Percentiles rank a stretch among this genome's conserved stretches.
phyloP scores from a whole-genome alignment of 257 asterid genomes.

The Solanum megistacrolobum region DNA sequence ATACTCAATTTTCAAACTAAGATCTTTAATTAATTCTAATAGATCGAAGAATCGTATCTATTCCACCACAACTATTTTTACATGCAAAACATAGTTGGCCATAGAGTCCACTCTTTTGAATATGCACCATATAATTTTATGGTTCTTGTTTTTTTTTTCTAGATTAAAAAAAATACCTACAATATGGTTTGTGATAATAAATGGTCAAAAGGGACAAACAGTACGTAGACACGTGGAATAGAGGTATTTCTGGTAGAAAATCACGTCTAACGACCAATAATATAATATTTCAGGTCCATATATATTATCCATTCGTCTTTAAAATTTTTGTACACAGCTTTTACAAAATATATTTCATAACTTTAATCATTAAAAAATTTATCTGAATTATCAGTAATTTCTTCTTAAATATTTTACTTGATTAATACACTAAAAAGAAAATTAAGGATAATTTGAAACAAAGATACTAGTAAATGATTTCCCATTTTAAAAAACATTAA shows the following conservation, averaged over 20 bases:
- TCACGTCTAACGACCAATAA: neutral
- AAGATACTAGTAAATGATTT: too few relatives aligned
- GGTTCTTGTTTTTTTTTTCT: neutral
- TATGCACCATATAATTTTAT: neutral
- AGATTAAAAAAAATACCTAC: neutral
- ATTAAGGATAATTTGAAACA: neutral
- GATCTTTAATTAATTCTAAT: neutral
- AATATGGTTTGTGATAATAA: neutral
- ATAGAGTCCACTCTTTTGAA: neutral
- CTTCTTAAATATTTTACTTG: neutral
- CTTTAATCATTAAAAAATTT: neutral
- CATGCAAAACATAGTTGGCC: neutral
- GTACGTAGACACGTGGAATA: neutral
- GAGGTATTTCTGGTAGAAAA: neutral
- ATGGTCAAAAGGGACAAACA: neutral
- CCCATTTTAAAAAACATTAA: too few relatives aligned
- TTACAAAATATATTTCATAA: neutral
- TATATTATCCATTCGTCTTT: neutral
- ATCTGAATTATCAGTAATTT: neutral
- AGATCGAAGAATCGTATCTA: fast-evolving
- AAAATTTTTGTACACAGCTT: neutral
- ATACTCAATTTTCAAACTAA: fast-evolving
- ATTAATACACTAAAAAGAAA: neutral
- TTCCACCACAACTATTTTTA: neutral
- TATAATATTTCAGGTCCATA: neutral